Base-by-base conservation (phyloP, 805 yeast genomes). In the Debaryomyces maramus region DNA sequence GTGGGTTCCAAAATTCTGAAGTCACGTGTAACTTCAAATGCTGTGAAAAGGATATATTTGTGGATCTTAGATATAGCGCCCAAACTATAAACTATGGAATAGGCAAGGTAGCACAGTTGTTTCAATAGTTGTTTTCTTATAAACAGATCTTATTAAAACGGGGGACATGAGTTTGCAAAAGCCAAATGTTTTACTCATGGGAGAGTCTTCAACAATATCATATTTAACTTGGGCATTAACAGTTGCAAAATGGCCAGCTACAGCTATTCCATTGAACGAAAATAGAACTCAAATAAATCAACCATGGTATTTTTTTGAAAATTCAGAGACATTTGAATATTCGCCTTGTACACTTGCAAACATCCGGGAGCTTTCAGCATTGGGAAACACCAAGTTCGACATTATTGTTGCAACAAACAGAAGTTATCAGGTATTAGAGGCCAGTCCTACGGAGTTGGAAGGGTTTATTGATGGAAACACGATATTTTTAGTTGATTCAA, bases 181-280 rank as follows among this genome's bases (percentile, higher is more conserved):
- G 13, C 38, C 36, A 5, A 36, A 32, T 5, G 45, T 43, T 3
- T 40, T 48, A 29, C 14, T 50, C 8, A 43, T 55, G 14, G 59
- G 60, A 3, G 54, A 53, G 26, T 42, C 57, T 1, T 47, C 56
- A 11, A 37, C 45, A 11, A 21, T 52, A n/a, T 24, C 35, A 16
- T 49, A 39, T 36, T 28, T 50, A 14, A 36, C 47, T 11, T 57
- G 45, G 31, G 41, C 41, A 9, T 36, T 54, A 4, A 17, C 39
- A 15, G 20, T 14, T 7, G 31, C 47, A 11, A 34, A 35, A 3
- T 53, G 58, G 51, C 35, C 36, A 6, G 46, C 50, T 3, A 40
- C 48, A 4, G 34, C 24, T 7, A 10, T 36, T 2, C 22, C 39
- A 15, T 14, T 29, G 14, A 36, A 20, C 19, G 26, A 19, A n/a